Evolutionary conservation across 2,329 filamentous ascomycete genomes (phyloP), one percentile per base, ranked within the genome.

Genomic region (Talaromyces sp.): DNA sequence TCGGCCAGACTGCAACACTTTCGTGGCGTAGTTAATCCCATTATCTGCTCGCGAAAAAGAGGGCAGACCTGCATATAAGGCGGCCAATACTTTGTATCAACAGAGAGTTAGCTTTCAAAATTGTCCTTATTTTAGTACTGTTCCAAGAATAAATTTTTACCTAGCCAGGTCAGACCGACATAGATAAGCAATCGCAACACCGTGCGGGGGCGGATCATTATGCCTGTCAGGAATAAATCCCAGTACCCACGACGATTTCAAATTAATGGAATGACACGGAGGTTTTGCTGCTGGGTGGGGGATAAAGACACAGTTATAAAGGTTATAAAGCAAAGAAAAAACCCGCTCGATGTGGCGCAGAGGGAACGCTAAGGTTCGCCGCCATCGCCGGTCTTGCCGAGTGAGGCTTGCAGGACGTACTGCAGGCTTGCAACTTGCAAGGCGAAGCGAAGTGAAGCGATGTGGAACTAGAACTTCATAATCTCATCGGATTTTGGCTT

Each of bases 1-100:
- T 31, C 53, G 24, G 14, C 53, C 58, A 31, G 43, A 56, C 3
- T 46, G 41, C n/a, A 60, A 24, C 21, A 60, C 54, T 1, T 41
- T 56, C 31, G 27, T 57, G 41, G 54, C 43, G 26, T 60, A 60
- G 24, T 52, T 19, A 12, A 19, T 56, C 21, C 58, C 58, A 60
- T 60, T 38, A 43, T 60, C 58, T 26, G 17, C 3, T 41, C 58
- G 58, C 12, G 58, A 50, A 21, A 56, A 60, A 32, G 31, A 31
- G 10, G 58, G 58, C 2, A 60, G 43, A 14, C 58, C 58, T n/a
- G 24, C 31, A 12, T 60, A 60, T 24, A 60, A 17, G 5, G 12
- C 32, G 24, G 43, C 53, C 24, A 60, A 31, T 52, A 43, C 58
- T 60, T n/a, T 56, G 53, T 41, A 32, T 19, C 19, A 31, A 27